Evolutionary conservation across 495 filamentous ascomycete species (phyloP).

Genomic region (Penicillium argentinense): DNA sequence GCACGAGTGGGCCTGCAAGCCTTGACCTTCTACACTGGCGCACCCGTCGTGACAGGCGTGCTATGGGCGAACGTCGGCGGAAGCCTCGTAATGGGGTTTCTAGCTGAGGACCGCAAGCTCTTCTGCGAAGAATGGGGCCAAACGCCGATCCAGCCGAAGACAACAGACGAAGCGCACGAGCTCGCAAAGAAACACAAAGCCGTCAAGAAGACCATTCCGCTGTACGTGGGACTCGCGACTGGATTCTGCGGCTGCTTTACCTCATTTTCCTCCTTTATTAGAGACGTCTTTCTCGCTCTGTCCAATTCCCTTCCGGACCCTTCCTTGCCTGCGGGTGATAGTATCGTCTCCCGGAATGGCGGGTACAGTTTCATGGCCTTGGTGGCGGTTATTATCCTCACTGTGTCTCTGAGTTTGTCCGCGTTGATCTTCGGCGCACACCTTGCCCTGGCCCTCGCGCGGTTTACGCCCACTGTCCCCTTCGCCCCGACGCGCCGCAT

Average conservation of each 20-base stretch:
- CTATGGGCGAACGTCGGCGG: conserved; percentile 94
- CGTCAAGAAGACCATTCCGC: conserved; percentile 76
- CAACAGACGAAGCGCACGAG: conserved; percentile 21
- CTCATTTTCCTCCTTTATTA: conserved; percentile 86
- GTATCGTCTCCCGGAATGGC: conserved; percentile 54
- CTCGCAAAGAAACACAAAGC: conserved; percentile 38
- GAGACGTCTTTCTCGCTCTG: conserved; percentile 80
- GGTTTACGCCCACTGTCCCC: conserved; percentile 55
- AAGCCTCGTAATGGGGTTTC: conserved; percentile 79
- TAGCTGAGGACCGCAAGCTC: conserved; percentile 74
- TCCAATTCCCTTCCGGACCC: conserved; percentile 69
- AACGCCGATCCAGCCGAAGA: neutral
- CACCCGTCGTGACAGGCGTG: conserved; percentile 70
- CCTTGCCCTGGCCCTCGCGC: conserved; percentile 60
- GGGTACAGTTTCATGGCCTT: conserved; percentile 84
- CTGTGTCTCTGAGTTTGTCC: conserved; percentile 65
- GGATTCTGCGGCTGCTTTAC: conserved; percentile 95
- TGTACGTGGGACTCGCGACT: conserved; percentile 89
- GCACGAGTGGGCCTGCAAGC: conserved; percentile 79
- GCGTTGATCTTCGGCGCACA: conserved; percentile 55
- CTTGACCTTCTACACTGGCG: conserved; percentile 76
- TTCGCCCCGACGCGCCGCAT: conserved; percentile 55
- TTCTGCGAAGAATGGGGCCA: conserved; percentile 67
- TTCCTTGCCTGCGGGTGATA: conserved; percentile 15
- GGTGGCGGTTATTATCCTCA: conserved; percentile 66